These are phyloP conservation scores for Leishmania amazonensis DNA, from an alignment of 208 protist genomes.

Conservation along the genomic window DNA sequence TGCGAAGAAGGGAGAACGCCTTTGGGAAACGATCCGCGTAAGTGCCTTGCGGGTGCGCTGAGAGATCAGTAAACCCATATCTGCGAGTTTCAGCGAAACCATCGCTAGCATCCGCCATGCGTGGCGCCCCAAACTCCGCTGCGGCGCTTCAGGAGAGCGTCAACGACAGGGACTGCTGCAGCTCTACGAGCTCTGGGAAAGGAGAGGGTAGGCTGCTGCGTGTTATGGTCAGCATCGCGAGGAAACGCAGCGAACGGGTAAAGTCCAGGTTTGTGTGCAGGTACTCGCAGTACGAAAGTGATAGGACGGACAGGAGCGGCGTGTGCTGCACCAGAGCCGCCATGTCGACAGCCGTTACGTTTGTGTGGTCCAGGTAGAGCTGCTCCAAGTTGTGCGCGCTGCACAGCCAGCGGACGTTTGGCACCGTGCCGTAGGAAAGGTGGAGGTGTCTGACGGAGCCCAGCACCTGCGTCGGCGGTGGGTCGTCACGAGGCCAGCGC, in stretches of 20 bases:
- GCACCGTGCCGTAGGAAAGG: slow-evolving; percentile 24
- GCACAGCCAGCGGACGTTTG: slow-evolving; percentile 44
- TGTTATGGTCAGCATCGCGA: slow-evolving; percentile 20
- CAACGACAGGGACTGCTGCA: slow-evolving; percentile 16
- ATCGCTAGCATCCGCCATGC: background rate
- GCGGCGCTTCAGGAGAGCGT: slow-evolving; percentile 6
- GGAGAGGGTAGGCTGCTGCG: slow-evolving; percentile 20
- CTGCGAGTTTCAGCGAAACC: background rate
- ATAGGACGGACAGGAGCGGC: slow-evolving; percentile 34
- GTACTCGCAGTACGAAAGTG: slow-evolving; percentile 32
- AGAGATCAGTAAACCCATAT: background rate
- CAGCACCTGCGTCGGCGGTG: slow-evolving; percentile 6
- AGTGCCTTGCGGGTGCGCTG: background rate
- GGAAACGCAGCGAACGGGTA: slow-evolving; percentile 29
- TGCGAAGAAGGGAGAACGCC: background rate
- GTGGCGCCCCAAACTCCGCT: background rate
- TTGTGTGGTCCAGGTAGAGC: slow-evolving; percentile 45
- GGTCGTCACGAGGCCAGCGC: slow-evolving; percentile 32
- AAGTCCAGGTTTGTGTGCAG: slow-evolving; percentile 45
- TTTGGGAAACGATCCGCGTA: background rate
- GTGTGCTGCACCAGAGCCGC: slow-evolving; percentile 19
- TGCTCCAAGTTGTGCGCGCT: slow-evolving; percentile 25
- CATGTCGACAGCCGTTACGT: slow-evolving; percentile 44
- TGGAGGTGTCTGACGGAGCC: slow-evolving; percentile 24
- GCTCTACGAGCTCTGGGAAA: slow-evolving; percentile 1